Evolutionary conservation across 257 asterid species (phyloP).

Genomic region (Primulina tabacum): DNA sequence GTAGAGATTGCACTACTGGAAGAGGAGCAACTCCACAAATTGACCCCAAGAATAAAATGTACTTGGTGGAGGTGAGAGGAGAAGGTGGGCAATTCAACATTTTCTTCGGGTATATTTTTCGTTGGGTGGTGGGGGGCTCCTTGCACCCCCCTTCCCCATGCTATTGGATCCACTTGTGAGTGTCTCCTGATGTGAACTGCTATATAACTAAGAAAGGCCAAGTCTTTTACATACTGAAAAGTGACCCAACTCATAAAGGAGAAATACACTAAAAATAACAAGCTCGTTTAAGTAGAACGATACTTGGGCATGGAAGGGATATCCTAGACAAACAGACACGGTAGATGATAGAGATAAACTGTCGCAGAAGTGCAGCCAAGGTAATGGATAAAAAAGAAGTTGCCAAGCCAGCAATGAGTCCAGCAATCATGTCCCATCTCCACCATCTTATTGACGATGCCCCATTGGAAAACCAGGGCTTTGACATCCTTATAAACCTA

Average conservation of each 20-base stretch:
- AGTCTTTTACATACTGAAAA: conserved; percentile 56
- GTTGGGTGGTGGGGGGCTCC: background rate
- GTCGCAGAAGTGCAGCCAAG: conserved; percentile 41
- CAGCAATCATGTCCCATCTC: conserved; percentile 76
- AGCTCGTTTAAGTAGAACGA: conserved; percentile 43
- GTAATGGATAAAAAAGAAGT: conserved; percentile 51
- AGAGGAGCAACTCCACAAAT: conserved; percentile 33
- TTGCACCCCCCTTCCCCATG: background rate
- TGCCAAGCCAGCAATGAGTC: conserved; percentile 54
- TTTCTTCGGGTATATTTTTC: background rate
- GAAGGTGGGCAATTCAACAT: background rate
- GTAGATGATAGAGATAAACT: conserved; percentile 34
- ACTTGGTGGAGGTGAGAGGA: background rate
- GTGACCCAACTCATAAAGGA: conserved; percentile 81
- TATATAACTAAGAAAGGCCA: conserved; percentile 48
- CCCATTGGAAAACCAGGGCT: conserved; percentile 44
- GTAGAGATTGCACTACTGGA: conserved; percentile 31
- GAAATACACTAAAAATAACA: conserved; percentile 66
- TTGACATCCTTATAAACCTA: conserved; percentile 69
- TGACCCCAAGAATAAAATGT: background rate
- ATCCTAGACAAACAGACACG: conserved; percentile 34
- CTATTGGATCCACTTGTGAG: background rate
- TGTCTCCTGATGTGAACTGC: conserved; percentile 31
- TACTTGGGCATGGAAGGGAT: conserved; percentile 26
- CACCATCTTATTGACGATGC: conserved; percentile 37